A percentile compares a stretch with the other conserved stretches of the same genome.
phyloP scores from a whole-genome alignment of 2,329 filamentous ascomycete genomes.

The Penicillium italicum region DNA sequence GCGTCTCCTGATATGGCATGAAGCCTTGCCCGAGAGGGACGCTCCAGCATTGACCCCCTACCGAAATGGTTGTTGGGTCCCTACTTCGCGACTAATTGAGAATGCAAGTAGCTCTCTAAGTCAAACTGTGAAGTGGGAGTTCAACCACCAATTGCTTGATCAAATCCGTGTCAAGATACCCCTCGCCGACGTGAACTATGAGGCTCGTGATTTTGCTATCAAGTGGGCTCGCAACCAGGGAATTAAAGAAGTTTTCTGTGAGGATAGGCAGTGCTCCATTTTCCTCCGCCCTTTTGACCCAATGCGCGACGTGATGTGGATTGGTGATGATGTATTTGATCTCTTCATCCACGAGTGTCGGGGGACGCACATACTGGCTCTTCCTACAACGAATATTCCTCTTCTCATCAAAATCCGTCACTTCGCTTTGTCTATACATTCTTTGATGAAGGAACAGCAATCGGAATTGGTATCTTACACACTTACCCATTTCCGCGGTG shows the following conservation, averaged over 20 bases:
- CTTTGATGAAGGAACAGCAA: too few relatives aligned
- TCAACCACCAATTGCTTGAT: background rate
- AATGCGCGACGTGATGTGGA: background rate
- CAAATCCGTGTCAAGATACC: background rate
- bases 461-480: background rate
- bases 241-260: background rate
- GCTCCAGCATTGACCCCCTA: background rate
- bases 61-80: background rate
- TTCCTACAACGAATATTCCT: too few relatives aligned
- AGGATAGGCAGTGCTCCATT: background rate
- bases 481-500: background rate
- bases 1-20: background rate
- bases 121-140: background rate
- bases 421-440: background rate
- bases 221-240: background rate
- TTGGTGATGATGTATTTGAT: background rate
- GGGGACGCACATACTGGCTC: rapidly evolving
- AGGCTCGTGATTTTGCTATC: background rate
- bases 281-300: background rate
- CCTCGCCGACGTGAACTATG: background rate
- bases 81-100: too few relatives aligned
- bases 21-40: background rate
- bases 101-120: rapidly evolving
- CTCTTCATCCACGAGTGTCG: background rate
- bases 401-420: background rate